phyloP scores from a whole-genome alignment of 1,284 basidiomycete genomes.

The Neolentinus lepideus region DNA sequence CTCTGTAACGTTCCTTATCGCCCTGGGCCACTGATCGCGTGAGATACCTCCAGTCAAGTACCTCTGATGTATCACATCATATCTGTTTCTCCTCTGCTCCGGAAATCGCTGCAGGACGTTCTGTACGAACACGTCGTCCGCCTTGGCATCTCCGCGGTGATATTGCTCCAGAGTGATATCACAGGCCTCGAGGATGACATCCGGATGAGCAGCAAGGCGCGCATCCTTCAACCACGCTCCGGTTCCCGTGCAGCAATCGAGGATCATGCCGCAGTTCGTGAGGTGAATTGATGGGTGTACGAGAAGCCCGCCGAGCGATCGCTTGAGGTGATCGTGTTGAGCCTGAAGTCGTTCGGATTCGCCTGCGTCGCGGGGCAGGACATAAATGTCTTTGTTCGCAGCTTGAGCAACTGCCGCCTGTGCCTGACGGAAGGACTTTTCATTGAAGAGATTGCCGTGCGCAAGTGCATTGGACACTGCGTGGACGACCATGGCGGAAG shows the following conservation, averaged over 20 bases:
- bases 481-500: background rate
- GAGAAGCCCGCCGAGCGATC: background rate
- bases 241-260: background rate
- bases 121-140: background rate
- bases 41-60: background rate
- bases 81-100: background rate
- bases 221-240: background rate
- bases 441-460: background rate
- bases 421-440: background rate
- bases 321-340: background rate
- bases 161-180: background rate
- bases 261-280: background rate
- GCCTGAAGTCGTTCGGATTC: background rate
- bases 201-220: background rate
- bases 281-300: background rate
- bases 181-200: background rate
- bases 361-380: background rate
- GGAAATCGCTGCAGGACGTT: background rate
- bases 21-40: background rate
- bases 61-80: background rate
- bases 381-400: background rate
- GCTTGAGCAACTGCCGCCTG: background rate
- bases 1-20: background rate
- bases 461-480: background rate
- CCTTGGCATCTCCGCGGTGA: background rate